phyloP scores from a whole-genome alignment of 106 monocot genomes.

The Cymbidium sinense region DNA sequence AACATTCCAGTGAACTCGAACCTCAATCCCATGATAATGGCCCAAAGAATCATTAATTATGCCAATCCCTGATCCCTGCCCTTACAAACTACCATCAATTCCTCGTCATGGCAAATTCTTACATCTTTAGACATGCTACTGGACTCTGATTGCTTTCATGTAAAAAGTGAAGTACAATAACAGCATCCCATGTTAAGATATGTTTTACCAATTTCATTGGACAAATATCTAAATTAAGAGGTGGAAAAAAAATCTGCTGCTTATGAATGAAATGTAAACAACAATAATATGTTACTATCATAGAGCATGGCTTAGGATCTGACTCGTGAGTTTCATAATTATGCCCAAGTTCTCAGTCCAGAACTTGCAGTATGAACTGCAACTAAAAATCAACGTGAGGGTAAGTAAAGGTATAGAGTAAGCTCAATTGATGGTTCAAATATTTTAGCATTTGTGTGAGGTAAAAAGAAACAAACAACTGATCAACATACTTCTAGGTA shows the following conservation, averaged over 20 bases:
- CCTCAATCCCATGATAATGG: not conserved
- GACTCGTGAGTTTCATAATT: not conserved
- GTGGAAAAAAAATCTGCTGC: not conserved
- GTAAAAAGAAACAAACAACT: slow-evolving; percentile 1
- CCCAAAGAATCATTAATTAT: not conserved
- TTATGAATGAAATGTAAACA: not conserved
- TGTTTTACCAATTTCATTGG: not conserved
- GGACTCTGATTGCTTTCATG: not conserved
- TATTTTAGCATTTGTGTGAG: not conserved
- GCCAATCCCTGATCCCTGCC: not conserved
- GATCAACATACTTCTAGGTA: not conserved
- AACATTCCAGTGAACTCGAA: not conserved
- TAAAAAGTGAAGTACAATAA: not conserved
- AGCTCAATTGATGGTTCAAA: not conserved
- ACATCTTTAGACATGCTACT: not conserved
- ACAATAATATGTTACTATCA: not conserved
- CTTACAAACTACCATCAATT: not conserved
- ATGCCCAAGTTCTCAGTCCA: not conserved
- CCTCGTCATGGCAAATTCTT: not conserved
- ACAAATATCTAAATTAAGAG: not conserved
- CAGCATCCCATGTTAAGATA: not conserved
- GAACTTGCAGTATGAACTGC: not conserved
- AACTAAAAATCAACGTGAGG: not conserved
- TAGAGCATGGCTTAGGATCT: not conserved
- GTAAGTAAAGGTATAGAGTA: not conserved